Evolutionary conservation across 148 eudicot species (phyloP), one percentile per base, ranked within the genome.

Genomic region (Rhododendron kiyosumense): DNA sequence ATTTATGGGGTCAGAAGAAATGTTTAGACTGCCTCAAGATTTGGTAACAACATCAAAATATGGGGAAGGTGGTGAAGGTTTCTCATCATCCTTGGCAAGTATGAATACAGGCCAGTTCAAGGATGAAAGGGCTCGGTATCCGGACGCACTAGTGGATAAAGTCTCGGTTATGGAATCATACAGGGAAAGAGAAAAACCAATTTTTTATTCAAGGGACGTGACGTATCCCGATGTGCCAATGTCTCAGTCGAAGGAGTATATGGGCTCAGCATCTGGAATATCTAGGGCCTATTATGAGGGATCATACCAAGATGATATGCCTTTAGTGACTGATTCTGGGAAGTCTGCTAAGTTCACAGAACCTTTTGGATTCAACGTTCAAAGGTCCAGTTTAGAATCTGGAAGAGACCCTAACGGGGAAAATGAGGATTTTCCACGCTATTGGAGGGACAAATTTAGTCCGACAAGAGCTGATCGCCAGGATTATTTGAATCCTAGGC

Each of bases 241-340:
- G 59, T 81, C 88, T 87, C 85, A 86, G 81, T 48, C 78, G 43
- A 90, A 85, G 77, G 91, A 90, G 81, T 79, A 38, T 81, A 82
- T 85, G 51, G 88, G 84, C 86, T 78, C 87, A 46, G 89, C 94
- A 69, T 84, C 90, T 12, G 87, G 85, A 84, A 41, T 86, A 51
- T 63, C 86, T 2, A 88, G 89, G 86, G 76, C 54, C 74, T 80
- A 81, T 63, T 84, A 67, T 28, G n/a, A 86, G 48, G 83, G 78
- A 15, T 82, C 84, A 13, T 38, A 79, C 73, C 84, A 52, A 61
- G 91, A 83, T 86, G 89, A 79, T 79, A 79, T 65, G 82, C 48
- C 87, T 84, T 81, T 34, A 12, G 61, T 80, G 67, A 15, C 41
- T 76, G 88, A 83, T 86, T 43, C 83, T 15, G 84, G 81, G 85